Base-by-base conservation (phyloP, 805 yeast species). In the Ogataea naganishii region DNA sequence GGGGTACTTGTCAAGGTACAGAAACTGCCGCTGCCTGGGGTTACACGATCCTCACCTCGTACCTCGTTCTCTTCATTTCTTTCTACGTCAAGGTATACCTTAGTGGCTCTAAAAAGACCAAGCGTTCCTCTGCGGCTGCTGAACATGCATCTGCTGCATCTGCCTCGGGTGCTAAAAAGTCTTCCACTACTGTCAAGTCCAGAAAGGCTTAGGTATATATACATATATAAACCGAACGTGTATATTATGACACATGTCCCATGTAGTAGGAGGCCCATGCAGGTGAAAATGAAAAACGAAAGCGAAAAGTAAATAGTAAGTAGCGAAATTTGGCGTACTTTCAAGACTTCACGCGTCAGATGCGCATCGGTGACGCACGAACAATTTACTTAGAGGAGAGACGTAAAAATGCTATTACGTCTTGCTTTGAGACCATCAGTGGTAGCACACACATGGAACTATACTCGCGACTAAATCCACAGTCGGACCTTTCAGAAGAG, bases 11-110 rank as follows among this genome's bases (percentile, higher is more conserved):
- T 62, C 72, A 81, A 50, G 98, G 98, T 41, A 79, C 86, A 35
- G 94, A 83, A 62, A 72, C 74, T 45, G 97, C 98, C 39, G 98
- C 97, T 32, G 75, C 79, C 31, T 81, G 75, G 51, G 98, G 98
- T 29, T 85, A 85, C 60, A 65, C 77, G 56, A 82, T 89, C 49
- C 69, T 89, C 59, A 78, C 94, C 35, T 78, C 92, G 32, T 89
- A 89, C 65, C 67, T 89, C 64, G 71, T 89, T 46, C 67, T 89
- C 50, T 89, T 89, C 69, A 85, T 89, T 53, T 79, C 86, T 31
- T 89, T 89, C 72, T 89, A 89, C 75, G 77, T 86, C 56, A 75
- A 75, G 51, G 83, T 83, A 32, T 89, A 89, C 72, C 75, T 71
- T 58, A 69, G 63, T 47, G 55, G 60, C 31, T 56, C 56, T 24